Evolutionary conservation across 2,329 filamentous ascomycete species (phyloP), one percentile per base, ranked within the genome.

Genomic region (Epichloe sp.): DNA sequence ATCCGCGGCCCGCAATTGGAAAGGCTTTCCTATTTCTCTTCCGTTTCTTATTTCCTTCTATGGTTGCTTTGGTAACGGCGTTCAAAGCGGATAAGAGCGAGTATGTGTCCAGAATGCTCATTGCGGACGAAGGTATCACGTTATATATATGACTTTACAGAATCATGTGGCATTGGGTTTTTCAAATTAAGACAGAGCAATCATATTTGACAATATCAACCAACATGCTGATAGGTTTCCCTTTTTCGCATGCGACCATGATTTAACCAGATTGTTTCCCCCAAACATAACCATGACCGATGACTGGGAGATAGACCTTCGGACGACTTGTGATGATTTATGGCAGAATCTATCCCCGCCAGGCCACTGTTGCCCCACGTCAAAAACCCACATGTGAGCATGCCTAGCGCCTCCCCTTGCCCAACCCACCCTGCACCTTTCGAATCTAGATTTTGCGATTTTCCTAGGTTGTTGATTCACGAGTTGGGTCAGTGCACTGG

Each of bases 101-200:
- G 37, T 48, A 47, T 50, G 43, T 45, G n/a, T 31, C 44, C 37
- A 48, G 40, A 50, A 23, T 47, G 44, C 44, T 47, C 44, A 40
- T 36, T 26, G 40, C 23, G 38, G 48, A 53, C 5, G 40, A 50
- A 35, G 35, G 41, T 36, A 53, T 47, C 21, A 48, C 47, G 31
- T 44, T 44, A 50, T 44, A 53, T 50, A 47, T 53, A 53, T 50
- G 44, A 41, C 38, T 40, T 36, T 41, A 44, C 44, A 50, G n/a
- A 47, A 49, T 52, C 47, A 47, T 53, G 44, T 47, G 21, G 44
- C 48, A 53, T 48, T 44, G 44, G 44, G 23, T 41, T 44, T 44
- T 41, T n/a, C 10, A 26, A 40, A 31, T 46, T 10, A 44, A 35
- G 21, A 31, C 14, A 46, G 38, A 26, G 35, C 14, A 37, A 43